A percentile compares a stretch with the other conserved stretches of the same genome.
Evolutionary conservation across 331 rosid species (phyloP).

Genomic region (Rosa hybrid): DNA sequence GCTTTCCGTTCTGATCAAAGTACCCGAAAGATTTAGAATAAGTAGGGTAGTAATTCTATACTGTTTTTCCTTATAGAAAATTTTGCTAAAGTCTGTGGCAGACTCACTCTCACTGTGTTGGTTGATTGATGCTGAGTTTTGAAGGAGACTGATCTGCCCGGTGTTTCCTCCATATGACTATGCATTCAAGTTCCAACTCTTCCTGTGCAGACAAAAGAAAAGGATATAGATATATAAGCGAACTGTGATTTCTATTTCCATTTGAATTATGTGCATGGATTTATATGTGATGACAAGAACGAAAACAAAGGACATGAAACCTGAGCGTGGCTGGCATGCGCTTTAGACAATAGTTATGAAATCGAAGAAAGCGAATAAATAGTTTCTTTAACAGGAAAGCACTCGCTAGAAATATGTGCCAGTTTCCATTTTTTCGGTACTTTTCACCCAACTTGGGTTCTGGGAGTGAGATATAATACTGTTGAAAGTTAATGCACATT

Average conservation of each 20-base stretch:
- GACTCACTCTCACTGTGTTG: slow-evolving; percentile 26
- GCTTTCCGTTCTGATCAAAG: slow-evolving; percentile 18
- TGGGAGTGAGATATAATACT: neutral
- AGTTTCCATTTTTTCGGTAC: neutral
- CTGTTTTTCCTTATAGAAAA: neutral
- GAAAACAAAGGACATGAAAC: slow-evolving; percentile 2
- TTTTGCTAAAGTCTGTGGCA: no score
- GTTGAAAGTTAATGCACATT: no score
- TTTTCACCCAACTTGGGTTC: neutral
- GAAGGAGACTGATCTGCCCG: slow-evolving; percentile 26
- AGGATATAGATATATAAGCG: neutral
- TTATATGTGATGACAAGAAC: neutral
- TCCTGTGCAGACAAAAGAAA: neutral
- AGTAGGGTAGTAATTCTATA: neutral
- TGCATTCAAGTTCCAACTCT: neutral
- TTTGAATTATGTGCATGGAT: neutral
- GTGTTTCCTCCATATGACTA: slow-evolving; percentile 18
- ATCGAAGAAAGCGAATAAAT: neutral
- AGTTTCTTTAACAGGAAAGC: slow-evolving; percentile 16
- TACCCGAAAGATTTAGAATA: neutral
- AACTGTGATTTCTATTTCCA: neutral
- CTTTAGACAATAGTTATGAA: neutral
- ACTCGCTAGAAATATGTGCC: neutral
- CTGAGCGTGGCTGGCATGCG: neutral
- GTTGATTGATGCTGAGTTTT: slow-evolving; percentile 19